phyloP scores from a whole-genome alignment of 225 moss, liverwort and hornwort genomes.

The Anthoceros angustus region DNA sequence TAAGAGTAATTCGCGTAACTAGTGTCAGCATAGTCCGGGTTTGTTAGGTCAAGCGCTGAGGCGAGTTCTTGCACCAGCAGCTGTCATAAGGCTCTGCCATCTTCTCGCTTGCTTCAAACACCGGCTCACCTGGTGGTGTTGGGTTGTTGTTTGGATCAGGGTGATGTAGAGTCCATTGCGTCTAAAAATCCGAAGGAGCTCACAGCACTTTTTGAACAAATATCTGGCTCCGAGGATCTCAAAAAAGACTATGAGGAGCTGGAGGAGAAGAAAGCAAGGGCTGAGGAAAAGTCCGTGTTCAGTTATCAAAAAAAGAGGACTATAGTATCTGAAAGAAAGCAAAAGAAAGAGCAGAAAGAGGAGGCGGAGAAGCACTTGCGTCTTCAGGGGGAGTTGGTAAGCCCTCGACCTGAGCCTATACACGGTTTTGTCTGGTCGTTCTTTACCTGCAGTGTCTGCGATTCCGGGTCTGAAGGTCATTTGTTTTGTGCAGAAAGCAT shows the following conservation, averaged over 20 bases:
- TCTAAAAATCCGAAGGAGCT: constrained; percentile 98
- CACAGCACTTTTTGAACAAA: constrained; percentile 93
- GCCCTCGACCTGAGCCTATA: not conserved
- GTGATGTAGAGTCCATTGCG: constrained; percentile 98
- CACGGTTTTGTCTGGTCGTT: not conserved
- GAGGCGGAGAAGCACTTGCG: constrained; percentile 97
- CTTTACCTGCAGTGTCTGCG: not conserved
- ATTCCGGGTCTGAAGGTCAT: not conserved
- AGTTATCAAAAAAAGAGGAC: constrained; percentile 93
- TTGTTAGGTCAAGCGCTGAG: too few relatives aligned
- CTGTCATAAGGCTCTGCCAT: not conserved
- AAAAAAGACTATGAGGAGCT: constrained; percentile 92
- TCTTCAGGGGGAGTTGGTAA: constrained; percentile 83
- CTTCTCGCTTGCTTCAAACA: not conserved
- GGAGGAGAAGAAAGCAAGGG: constrained; percentile 78
- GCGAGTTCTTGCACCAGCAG: too few relatives aligned
- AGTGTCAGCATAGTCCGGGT: too few relatives aligned
- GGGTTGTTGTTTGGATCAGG: constrained; percentile 26
- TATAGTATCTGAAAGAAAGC: constrained; percentile 90
- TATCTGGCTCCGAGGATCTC: constrained; percentile 90
- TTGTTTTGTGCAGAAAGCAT: constrained; percentile 46
- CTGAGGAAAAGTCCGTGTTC: constrained; percentile 79
- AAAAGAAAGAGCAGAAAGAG: constrained; percentile 99
- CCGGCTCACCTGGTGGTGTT: constrained; percentile 5
- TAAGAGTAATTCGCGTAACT: too few relatives aligned